Base-by-base conservation (phyloP, 257 asterid genomes). In the Scutellaria barbata region DNA sequence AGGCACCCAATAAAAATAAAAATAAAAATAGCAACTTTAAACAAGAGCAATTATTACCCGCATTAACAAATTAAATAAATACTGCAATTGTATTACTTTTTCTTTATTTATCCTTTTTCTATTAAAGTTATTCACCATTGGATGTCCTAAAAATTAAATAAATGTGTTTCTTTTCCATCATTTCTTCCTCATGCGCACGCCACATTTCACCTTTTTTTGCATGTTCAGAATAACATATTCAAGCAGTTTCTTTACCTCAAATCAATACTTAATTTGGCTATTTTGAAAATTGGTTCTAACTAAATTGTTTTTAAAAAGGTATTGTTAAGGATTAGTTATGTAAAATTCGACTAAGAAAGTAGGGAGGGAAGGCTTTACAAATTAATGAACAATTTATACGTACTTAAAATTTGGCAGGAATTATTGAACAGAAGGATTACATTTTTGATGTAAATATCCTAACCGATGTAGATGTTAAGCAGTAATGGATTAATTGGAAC, bases 41-140 rank as follows among this genome's bases (percentile, higher is more conserved):
- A 6, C 14, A 33, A 11, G 48, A 47, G 56, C 60, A 58, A 70
- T 76, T 69, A 76, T 76, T 54, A 54, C 10, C 47, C 47, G 71
- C 76, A 59, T 69, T 69, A 54, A 63, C 22, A 17, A 16, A 65
- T 14, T 7, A 64, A 22, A 45, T 46, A 64, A 45, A 46, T 14
- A 30, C 43, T 33, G 37, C 37, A 37, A 51, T 35, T 16, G 50
- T 6, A 10, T 17, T 66, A 30, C 42, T 33, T 33, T 25, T 14
- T 16, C 8, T 47, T 30, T n/a, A 14, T 16, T 30, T 58, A 52
- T 37, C 16, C 16, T 35, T 51, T n/a, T 17, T 9, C 55, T 20
- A 9, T 40, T 14, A 10, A 17, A 5, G 3, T 11, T 61, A 37
- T 11, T 71, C 20, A 46, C 14, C 25, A 42, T 40, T 12, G 1